phyloP scores from a whole-genome alignment of 75 land plant species.

The Selaginella moellendorffii region DNA sequence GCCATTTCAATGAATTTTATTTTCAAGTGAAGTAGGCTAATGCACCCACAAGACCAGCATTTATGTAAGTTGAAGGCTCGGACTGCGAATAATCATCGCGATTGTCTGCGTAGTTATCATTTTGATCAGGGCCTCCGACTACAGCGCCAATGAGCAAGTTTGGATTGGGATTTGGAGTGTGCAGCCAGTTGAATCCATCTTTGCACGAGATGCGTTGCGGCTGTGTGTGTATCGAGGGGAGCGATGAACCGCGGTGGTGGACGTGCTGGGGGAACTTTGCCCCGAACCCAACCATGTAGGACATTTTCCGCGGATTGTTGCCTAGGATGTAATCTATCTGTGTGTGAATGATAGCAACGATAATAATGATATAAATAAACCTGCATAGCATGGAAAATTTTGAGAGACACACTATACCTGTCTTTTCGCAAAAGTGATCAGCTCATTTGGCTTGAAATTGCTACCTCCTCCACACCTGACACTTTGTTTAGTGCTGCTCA shows the following conservation, averaged over 20 bases:
- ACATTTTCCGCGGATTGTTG: slow-evolving; percentile 41
- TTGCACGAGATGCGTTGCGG: slow-evolving; percentile 44
- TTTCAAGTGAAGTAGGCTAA: slow-evolving; percentile 31
- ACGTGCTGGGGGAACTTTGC: slow-evolving; percentile 43
- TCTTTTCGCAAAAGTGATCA: slow-evolving; percentile 27
- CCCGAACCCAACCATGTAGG: slow-evolving; percentile 86
- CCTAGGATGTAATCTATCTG: slow-evolving; percentile 84
- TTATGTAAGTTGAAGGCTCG: slow-evolving; percentile 73
- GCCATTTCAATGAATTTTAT: no score
- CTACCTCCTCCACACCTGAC: slow-evolving; percentile 38
- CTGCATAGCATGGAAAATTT: slow-evolving; percentile 1
- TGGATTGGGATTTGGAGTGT: slow-evolving; percentile 40
- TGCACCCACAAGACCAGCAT: slow-evolving; percentile 70
- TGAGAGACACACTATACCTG: no score
- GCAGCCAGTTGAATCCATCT: slow-evolving; percentile 40
- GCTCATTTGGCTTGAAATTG: not conserved
- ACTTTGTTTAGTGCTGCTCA: slow-evolving; percentile 16
- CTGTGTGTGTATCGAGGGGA: slow-evolving; percentile 37
- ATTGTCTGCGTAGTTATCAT: slow-evolving; percentile 46
- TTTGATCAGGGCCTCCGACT: slow-evolving; percentile 62
- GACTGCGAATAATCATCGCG: slow-evolving; percentile 34
- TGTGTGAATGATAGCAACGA: not conserved
- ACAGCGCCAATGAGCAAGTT: slow-evolving; percentile 57
- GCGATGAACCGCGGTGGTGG: slow-evolving; percentile 72
- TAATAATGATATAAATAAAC: not conserved